A percentile compares a stretch with the other conserved stretches of the same genome.
Evolutionary conservation across 2,329 filamentous ascomycete species (phyloP).

Genomic region (Aureobasidium sp.): DNA sequence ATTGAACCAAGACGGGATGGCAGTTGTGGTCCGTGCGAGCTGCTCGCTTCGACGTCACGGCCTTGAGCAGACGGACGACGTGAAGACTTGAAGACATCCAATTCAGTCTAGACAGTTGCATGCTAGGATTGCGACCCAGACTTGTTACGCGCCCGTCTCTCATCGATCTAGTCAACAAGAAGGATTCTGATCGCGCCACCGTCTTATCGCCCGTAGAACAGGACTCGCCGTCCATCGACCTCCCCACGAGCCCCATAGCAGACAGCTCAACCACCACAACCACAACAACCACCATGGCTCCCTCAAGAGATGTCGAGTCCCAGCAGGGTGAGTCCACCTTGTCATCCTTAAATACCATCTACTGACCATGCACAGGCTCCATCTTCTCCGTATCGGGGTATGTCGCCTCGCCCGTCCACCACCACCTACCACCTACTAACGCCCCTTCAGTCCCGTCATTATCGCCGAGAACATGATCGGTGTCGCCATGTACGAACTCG

Average conservation of each 20-base stretch:
- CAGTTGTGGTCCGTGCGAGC: not conserved
- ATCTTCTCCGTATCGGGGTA: constrained; percentile 65
- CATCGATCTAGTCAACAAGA: constrained; percentile 50
- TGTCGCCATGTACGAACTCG: constrained; percentile 99
- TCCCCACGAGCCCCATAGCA: constrained; percentile 16
- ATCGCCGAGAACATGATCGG: constrained; percentile 98
- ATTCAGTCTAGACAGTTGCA: constrained; percentile 16
- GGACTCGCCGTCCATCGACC: constrained; percentile 23
- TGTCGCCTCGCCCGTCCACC: constrained; percentile 17
- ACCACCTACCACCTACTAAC: constrained; percentile 15
- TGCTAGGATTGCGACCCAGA: constrained; percentile 48
- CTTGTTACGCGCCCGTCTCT: constrained; percentile 53
- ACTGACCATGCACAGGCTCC: constrained; percentile 38
- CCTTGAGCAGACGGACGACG: not conserved
- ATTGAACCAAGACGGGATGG: not conserved
- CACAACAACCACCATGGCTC: not conserved
- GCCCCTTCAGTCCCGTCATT: constrained; percentile 63
- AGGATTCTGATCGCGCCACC: constrained; percentile 39
- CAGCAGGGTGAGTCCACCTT: not conserved
- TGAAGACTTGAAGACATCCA: not conserved
- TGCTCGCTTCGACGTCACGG: not conserved
- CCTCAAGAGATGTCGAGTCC: constrained; percentile 8
- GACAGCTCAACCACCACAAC: constrained; percentile 9
- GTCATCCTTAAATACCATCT: not conserved
- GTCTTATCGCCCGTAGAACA: not conserved